Conservation (phyloP, 768 basidiomycete species). For the Clavulina sp. region DNA sequence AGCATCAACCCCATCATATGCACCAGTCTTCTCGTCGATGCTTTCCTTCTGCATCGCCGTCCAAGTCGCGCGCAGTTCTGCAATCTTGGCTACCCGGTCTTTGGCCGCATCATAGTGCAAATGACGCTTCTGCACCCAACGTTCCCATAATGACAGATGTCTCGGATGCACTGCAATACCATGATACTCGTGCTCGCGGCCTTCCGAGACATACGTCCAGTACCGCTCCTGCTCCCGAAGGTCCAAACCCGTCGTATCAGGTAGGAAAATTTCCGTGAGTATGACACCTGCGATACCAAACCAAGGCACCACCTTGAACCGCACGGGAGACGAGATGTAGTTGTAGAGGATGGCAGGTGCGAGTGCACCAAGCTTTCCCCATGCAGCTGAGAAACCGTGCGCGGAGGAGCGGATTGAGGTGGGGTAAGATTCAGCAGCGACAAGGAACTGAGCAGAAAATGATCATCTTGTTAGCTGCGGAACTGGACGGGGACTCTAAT, state of each 20-base stretch:
- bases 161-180: not conserved
- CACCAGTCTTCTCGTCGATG: too few species aligned
- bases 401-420: not conserved
- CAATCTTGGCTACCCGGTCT: not conserved
- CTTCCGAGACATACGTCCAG: not conserved
- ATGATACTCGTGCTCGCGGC: not conserved
- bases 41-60: too few species aligned
- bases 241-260: not conserved
- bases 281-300: not conserved
- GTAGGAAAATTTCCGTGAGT: not conserved
- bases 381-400: not conserved
- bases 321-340: not conserved
- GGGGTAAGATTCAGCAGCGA: not conserved
- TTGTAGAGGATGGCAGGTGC: not conserved
- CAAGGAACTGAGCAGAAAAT: not conserved
- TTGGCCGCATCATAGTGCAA: not conserved
- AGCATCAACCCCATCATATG: too few species aligned
- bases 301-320: not conserved
- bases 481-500: not conserved
- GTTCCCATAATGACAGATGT: not conserved
- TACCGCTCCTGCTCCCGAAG: not conserved
- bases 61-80: not conserved
- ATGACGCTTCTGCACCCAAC: not conserved
- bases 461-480: not conserved
- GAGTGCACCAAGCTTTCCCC: not conserved